Conservation (phyloP, 2,329 filamentous ascomycete genomes). For the Ceratocystis eucalypticola region DNA sequence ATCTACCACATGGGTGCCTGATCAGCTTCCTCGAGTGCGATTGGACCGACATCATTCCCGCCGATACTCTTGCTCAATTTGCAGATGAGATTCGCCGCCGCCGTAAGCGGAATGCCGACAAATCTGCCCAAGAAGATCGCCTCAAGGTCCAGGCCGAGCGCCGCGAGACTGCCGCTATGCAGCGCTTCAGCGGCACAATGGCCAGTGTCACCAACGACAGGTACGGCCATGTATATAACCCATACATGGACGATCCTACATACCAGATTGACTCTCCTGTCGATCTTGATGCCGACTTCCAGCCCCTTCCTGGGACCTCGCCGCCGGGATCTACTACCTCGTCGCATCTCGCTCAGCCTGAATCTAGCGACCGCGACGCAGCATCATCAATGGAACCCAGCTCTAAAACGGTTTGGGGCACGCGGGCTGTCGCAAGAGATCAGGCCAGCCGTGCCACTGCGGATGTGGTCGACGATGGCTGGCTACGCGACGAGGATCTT, state of each 20-base stretch:
- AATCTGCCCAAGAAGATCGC: conserved; percentile 74
- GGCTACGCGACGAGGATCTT: conserved; percentile 68
- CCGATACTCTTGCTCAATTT: conserved; percentile 63
- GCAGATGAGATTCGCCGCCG: conserved; percentile 61
- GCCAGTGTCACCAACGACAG: neutral
- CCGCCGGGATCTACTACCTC: conserved; percentile 32
- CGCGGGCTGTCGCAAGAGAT: conserved; percentile 49
- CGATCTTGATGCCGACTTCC: conserved; percentile 46
- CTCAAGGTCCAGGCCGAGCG: conserved; percentile 72
- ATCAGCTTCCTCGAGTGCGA: conserved; percentile 87
- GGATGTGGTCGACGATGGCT: conserved; percentile 54
- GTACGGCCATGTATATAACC: neutral
- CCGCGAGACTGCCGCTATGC: conserved; percentile 57
- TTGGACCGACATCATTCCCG: conserved; percentile 77
- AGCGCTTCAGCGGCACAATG: conserved; percentile 32
- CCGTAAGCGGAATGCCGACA: conserved; percentile 65
- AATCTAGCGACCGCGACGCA: neutral
- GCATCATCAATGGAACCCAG: conserved; percentile 33
- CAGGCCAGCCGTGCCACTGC: conserved; percentile 30
- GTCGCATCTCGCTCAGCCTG: neutral
- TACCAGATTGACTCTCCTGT: conserved; percentile 27
- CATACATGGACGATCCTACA: neutral
- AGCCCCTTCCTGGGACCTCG: conserved; percentile 43
- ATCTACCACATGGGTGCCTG: conserved; percentile 80
- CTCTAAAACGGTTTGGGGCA: conserved; percentile 85